Base-by-base conservation (phyloP, 768 basidiomycete genomes). In the Amanita molliuscula region DNA sequence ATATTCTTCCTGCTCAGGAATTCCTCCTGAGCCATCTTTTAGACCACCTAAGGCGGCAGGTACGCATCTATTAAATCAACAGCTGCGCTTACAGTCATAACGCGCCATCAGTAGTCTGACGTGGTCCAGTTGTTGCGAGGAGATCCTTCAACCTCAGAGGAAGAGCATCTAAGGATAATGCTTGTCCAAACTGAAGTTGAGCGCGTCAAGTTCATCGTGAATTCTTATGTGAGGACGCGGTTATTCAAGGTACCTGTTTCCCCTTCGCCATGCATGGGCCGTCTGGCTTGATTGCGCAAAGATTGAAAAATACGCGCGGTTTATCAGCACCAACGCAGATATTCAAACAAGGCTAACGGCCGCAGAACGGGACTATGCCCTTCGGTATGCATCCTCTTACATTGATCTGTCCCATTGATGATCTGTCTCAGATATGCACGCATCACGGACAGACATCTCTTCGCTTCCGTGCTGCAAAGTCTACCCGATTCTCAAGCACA, bases 111-210 rank as follows among this genome's bases (percentile, higher is more conserved):
- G 56, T 54, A 95, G 91, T 82, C 84, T 52, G 82, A 87, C 55
- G 79, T 78, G 50, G 89, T 88, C 31, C 89, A 79, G 60, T 69
- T 77, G 43, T 67, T 96, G 26, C 76, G 88, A 3, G 79, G 79
- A 21, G 90, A 95, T 62, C 86, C 89, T 0, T 77, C 80, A 33
- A 84, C 88, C 2, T 89, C 85, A 1, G 91, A 95, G 59, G 91
- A 95, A 54, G 93, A 97, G 55, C 92, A 97, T 59, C 87, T 93
- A 53, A 74, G 90, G 56, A 88, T 95, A 29, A 84, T 91, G 73
- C 82, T 97, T 47, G 93, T 89, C 0, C 90, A 94, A 66, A 94
- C 90, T 0, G 93, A 97, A 65, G 79, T 95, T 56, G 93, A 97
- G 62, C 80, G 94, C 36, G 88, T 91, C 58, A 94, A 92, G 65